phyloP scores from a whole-genome alignment of 1,139 yeast species.

The Hemisphaericaspora xylofermentans region DNA sequence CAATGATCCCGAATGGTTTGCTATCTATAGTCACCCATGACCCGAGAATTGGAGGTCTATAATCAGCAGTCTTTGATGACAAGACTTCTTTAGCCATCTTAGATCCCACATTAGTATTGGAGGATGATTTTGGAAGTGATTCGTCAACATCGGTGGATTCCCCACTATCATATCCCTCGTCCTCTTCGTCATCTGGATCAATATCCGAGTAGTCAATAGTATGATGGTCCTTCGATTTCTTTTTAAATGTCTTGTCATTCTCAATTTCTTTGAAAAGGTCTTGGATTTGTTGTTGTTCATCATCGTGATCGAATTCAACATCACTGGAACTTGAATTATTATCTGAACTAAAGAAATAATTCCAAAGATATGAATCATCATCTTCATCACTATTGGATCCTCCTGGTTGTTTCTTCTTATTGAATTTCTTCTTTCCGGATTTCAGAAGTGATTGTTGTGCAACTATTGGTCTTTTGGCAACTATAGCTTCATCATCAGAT shows the following conservation, averaged over 20 bases:
- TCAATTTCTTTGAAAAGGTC: conserved; percentile 22
- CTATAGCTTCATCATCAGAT: conserved; percentile 20
- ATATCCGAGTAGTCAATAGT: conserved; percentile 2
- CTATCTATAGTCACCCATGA: conserved; percentile 82
- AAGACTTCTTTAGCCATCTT: conserved; percentile 86
- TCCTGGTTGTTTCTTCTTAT: conserved; percentile 12
- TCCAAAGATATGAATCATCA: conserved; percentile 56
- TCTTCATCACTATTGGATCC: conserved; percentile 40
- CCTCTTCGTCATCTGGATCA: conserved; percentile 13
- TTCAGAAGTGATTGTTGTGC: conserved; percentile 3
- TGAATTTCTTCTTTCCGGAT: conserved; percentile 10
- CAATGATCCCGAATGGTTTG: conserved; percentile 90
- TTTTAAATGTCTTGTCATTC: conserved; percentile 17
- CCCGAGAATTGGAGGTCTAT: conserved; percentile 89
- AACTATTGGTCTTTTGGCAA: conserved; percentile 10
- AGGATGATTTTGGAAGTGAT: conserved; percentile 56
- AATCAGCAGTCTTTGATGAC: conserved; percentile 78
- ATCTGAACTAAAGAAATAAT: conserved; percentile 51
- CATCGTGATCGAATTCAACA: conserved; percentile 28
- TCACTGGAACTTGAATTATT: conserved; percentile 33
- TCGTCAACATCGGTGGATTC: conserved; percentile 93
- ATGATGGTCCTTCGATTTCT: neutral
- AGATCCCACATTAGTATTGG: conserved; percentile 53
- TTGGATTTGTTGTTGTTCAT: conserved; percentile 8
- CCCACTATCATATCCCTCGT: conserved; percentile 50